Percentiles rank a stretch among this genome's conserved stretches.
Conservation (phyloP, 164 flowering plant species). For the Berberis vulgaris region DNA sequence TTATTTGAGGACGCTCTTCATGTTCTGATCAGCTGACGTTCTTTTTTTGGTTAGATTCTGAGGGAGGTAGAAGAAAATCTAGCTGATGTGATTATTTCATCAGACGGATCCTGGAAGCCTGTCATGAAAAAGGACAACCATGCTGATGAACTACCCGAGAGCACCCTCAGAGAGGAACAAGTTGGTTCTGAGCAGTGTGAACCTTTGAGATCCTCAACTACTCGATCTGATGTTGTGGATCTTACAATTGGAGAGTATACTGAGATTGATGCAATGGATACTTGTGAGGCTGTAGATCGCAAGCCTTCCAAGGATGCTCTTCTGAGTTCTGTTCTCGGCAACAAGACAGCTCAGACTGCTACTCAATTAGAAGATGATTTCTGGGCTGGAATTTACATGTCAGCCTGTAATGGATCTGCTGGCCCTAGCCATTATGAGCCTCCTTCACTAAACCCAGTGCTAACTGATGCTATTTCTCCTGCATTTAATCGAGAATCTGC, state of each 20-base stretch:
- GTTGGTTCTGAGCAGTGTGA: slow-evolving; percentile 24
- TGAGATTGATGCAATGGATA: slow-evolving; percentile 17
- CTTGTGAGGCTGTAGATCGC: slow-evolving; percentile 33
- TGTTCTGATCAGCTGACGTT: background rate
- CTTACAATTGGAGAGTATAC: slow-evolving; percentile 40
- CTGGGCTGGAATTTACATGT: slow-evolving; percentile 25
- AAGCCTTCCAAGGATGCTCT: slow-evolving; percentile 34
- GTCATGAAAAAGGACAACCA: slow-evolving; percentile 23
- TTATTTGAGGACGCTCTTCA: no score
- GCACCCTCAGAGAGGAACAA: slow-evolving; percentile 5
- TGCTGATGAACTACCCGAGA: slow-evolving; percentile 16
- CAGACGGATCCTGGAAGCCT: slow-evolving; percentile 76
- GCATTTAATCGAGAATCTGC: slow-evolving; percentile 25
- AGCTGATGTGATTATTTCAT: slow-evolving; percentile 47
- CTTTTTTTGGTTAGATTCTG: slow-evolving; percentile 37
- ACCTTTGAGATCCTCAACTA: slow-evolving; percentile 5
- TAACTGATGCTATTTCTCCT: slow-evolving; percentile 41
- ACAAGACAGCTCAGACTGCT: no score
- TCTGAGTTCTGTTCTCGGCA: slow-evolving; percentile 2
- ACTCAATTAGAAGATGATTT: slow-evolving; percentile 21
- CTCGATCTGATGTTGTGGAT: slow-evolving; percentile 32
- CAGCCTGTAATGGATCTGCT: slow-evolving; percentile 9
- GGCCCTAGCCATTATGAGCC: slow-evolving; percentile 13
- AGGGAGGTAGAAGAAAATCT: slow-evolving; percentile 52
- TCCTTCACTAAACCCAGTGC: slow-evolving; percentile 17